phyloP scores from a whole-genome alignment of 2,329 filamentous ascomycete genomes.

The Grosmannia clavigera region DNA sequence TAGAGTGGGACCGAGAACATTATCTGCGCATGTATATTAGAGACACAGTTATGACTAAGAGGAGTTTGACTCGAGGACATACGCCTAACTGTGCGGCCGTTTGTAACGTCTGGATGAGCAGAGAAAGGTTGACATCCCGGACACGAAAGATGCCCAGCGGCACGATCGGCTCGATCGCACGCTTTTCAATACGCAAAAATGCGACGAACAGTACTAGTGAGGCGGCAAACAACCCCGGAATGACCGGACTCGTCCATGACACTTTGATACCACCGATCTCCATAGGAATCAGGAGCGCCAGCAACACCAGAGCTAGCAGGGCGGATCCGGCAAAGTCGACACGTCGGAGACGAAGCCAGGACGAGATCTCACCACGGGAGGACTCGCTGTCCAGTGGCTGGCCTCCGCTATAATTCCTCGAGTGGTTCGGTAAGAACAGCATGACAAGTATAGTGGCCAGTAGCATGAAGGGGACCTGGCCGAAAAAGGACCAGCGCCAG shows the following conservation, averaged over 20 bases:
- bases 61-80: slow-evolving; percentile 12
- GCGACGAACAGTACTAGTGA: slow-evolving; percentile 18
- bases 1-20: slow-evolving; percentile 58
- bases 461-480: slow-evolving; percentile 42
- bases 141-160: slow-evolving; percentile 41
- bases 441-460: slow-evolving; percentile 30
- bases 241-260: slow-evolving; percentile 24
- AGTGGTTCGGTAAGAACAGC: slow-evolving; percentile 20
- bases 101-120: slow-evolving; percentile 40
- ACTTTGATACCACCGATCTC: slow-evolving; percentile 27
- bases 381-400: background rate
- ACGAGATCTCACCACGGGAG: background rate
- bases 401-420: background rate
- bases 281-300: slow-evolving; percentile 26
- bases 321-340: slow-evolving; percentile 47
- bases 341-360: slow-evolving; percentile 27
- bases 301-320: slow-evolving; percentile 25
- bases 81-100: slow-evolving; percentile 45
- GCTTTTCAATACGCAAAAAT: slow-evolving; percentile 22
- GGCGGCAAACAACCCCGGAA: slow-evolving; percentile 19
- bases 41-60: background rate
- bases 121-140: slow-evolving; percentile 39
- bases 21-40: slow-evolving; percentile 15
- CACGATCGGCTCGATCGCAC: slow-evolving; percentile 44
- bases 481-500: slow-evolving; percentile 54